Base-by-base conservation (phyloP, 1,139 yeast species). In the Insectozyma bohioensis region DNA sequence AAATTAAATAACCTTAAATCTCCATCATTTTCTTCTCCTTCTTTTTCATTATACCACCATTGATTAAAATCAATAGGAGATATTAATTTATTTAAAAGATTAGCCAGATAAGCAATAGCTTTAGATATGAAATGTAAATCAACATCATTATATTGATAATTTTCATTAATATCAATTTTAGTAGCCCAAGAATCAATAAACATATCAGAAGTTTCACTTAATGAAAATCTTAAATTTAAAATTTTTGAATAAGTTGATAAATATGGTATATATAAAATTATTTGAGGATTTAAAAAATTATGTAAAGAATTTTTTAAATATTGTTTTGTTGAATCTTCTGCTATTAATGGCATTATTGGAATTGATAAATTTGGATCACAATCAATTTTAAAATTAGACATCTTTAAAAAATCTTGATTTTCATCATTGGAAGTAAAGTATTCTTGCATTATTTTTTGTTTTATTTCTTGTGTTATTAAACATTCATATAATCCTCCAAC, bases 401-500 rank as follows among this genome's bases (percentile, higher is more conserved):
- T 43, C 9, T 40, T 40, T 25, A 46, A 42, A 15, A 20, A 24
- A 10, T 16, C 23, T 8, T 28, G 20, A 18, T 6, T 20, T 4
- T 8, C 11, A 12, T 23, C 11, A 6, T 12, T 29, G 8, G 22
- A n/a, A n/a, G n/a, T n/a, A n/a, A n/a, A 12, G 4, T 24, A 10
- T 7, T 20, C 14, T 13, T 24, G 13, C 19, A 58, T 47, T 2
- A 57, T 38, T 22, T 47, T 36, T 10, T 34, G 35, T 33, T 50
- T 59, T 44, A 23, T 41, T 35, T 38, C 54, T 6, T 43, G 39
- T 2, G 65, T 49, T 1, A 72, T 42, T 3, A 69, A 61, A 47
- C 86, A 80, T 41, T 71, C 70, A 50, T 69, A 84, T 6, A 84
- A 44, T 0, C 81, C 90, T 5, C 94, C 94, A 2, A 84, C 75